Evolutionary conservation across 1,139 yeast species (phyloP).

Genomic region (Saccharomyces hybrid): DNA sequence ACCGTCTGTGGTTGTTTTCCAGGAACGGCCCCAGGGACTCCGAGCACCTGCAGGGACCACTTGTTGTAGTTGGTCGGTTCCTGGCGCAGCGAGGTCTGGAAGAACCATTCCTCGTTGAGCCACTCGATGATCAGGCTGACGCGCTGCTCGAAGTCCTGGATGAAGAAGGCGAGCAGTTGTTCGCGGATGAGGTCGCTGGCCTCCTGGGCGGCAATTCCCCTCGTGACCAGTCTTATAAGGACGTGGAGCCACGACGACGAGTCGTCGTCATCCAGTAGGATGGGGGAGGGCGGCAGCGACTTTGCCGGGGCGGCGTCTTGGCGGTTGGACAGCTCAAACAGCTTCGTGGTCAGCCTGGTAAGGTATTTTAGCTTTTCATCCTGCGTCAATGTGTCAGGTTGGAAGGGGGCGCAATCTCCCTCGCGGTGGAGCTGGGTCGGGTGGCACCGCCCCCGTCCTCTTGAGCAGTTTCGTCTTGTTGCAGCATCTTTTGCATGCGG

Average conservation of each 20-base stretch:
- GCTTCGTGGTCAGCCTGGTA: background rate
- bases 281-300: background rate
- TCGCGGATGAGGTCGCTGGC: slow-evolving; percentile 59
- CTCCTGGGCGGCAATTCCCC: slow-evolving; percentile 49
- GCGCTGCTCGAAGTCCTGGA: slow-evolving; percentile 64
- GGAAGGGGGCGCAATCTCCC: background rate
- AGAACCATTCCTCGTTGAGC: slow-evolving; percentile 95
- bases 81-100: slow-evolving; percentile 35
- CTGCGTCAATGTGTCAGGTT: background rate
- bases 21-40: slow-evolving; percentile 79
- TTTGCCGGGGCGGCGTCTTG: background rate
- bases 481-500: slow-evolving; percentile 17
- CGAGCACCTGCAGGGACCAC: slow-evolving; percentile 66
- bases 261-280: slow-evolving; percentile 38
- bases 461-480: background rate
- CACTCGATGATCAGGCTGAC: slow-evolving; percentile 81
- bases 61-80: slow-evolving; percentile 47
- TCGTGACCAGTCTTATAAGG: slow-evolving; percentile 69
- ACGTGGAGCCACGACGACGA: slow-evolving; percentile 59
- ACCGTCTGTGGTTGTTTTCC: slow-evolving; percentile 70
- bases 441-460: background rate
- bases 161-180: slow-evolving; percentile 63
- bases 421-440: background rate
- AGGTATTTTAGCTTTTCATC: background rate
- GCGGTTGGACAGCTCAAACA: background rate